Conservation (phyloP, 202 grass and related monocot species). For the Sporobolus alterniflorus region DNA sequence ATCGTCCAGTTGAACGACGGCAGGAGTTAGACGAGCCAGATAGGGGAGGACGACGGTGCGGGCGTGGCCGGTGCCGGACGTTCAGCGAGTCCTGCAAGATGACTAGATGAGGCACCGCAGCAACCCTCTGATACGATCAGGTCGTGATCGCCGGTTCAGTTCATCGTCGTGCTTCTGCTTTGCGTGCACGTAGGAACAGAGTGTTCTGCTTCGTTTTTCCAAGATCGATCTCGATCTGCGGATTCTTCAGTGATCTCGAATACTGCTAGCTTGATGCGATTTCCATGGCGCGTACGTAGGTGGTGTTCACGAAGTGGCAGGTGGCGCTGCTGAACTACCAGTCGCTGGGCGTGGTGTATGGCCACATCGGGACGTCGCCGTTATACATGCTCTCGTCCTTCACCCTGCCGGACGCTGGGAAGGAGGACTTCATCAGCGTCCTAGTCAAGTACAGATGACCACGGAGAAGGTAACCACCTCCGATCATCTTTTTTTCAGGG, state of each 20-base stretch:
- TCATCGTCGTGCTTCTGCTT: neutral
- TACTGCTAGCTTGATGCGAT: neutral
- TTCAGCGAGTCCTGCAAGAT: slow-evolving; percentile 57
- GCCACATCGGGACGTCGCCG: slow-evolving; percentile 81
- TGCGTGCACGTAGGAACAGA: neutral
- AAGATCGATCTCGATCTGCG: neutral
- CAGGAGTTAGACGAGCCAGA: slow-evolving; percentile 10
- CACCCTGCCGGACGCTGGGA: slow-evolving; percentile 21
- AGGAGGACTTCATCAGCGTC: slow-evolving; percentile 61
- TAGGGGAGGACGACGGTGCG: neutral
- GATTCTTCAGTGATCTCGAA: neutral
- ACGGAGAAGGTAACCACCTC: slow-evolving; percentile 59
- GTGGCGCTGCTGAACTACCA: slow-evolving; percentile 59
- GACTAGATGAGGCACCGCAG: slow-evolving; percentile 52
- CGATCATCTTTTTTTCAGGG: neutral
- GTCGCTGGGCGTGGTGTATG: slow-evolving; percentile 82
- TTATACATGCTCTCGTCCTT: slow-evolving; percentile 77
- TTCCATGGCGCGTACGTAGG: slow-evolving; percentile 36
- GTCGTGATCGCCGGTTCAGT: neutral
- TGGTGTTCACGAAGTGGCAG: slow-evolving; percentile 56
- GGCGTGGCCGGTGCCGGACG: slow-evolving; percentile 11
- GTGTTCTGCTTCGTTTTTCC: neutral
- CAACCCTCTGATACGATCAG: slow-evolving; percentile 28
- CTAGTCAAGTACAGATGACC: slow-evolving; percentile 86
- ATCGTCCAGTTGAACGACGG: slow-evolving; percentile 44